Conservation (phyloP, 2,329 filamentous ascomycete genomes). For the Pyrenophora teres region DNA sequence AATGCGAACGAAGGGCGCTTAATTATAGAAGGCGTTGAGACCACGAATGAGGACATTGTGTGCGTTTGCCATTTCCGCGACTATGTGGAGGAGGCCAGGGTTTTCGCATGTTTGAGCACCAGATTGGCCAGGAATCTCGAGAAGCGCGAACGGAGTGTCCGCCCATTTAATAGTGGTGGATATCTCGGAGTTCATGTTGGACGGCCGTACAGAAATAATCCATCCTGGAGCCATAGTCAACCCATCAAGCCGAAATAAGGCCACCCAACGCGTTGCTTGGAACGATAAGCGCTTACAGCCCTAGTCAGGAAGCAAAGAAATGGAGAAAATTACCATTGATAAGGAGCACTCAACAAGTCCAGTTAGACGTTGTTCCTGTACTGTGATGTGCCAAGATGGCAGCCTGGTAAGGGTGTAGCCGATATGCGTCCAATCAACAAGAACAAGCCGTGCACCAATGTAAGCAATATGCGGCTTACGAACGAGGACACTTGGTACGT, state of each 20-base stretch:
- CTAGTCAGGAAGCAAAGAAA: neutral
- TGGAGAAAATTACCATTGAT: too few relatives aligned
- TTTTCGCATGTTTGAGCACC: slow-evolving; percentile 27
- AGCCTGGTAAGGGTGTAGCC: neutral
- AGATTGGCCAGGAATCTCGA: slow-evolving; percentile 18
- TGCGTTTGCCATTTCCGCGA: slow-evolving; percentile 42
- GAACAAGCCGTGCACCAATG: neutral
- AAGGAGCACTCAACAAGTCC: too few relatives aligned
- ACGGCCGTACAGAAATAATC: neutral
- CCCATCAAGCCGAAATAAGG: neutral
- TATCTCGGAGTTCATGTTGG: neutral
- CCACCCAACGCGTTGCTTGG: neutral
- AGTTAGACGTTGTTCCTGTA: too few relatives aligned
- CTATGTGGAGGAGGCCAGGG: slow-evolving; percentile 37
- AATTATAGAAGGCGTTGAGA: slow-evolving; percentile 45
- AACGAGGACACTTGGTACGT: neutral
- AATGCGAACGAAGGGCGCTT: slow-evolving; percentile 30
- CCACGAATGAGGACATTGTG: slow-evolving; percentile 47
- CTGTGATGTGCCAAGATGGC: too few relatives aligned
- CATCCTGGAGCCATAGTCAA: neutral
- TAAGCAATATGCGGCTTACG: slow-evolving; percentile 9
- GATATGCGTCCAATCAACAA: neutral
- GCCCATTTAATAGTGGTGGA: slow-evolving; percentile 7
- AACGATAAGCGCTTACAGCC: neutral
- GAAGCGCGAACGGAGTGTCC: slow-evolving; percentile 18